Evolutionary conservation across 305 asterid genomes (phyloP).

Genomic region (Caryopteris hybrid): DNA sequence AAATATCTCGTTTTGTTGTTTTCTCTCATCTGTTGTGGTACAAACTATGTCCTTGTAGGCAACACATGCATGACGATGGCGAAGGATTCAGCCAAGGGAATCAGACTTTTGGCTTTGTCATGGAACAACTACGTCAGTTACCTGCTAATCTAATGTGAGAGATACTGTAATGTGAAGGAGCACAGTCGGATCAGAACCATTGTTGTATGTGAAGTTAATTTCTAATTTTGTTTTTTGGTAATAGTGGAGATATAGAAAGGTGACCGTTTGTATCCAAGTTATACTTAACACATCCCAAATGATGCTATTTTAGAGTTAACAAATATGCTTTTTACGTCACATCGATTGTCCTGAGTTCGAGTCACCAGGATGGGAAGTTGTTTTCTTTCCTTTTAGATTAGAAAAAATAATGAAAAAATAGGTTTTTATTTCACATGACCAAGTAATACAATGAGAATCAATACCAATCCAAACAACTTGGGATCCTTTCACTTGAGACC

Average conservation of each 20-base stretch:
- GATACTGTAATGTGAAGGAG: too few relatives aligned
- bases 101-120: not conserved
- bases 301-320: too few relatives aligned
- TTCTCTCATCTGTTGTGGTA: not conserved
- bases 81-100: not conserved
- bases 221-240: not conserved
- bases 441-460: too few relatives aligned
- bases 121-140: conserved; percentile 1
- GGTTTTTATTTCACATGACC: too few relatives aligned
- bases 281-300: not conserved
- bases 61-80: conserved; percentile 21
- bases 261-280: conserved; percentile 12
- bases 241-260: conserved; percentile 16
- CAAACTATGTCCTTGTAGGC: conserved; percentile 26
- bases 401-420: too few relatives aligned
- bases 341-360: too few relatives aligned
- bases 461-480: too few relatives aligned
- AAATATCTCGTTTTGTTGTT: not conserved
- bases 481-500: too few relatives aligned
- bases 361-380: too few relatives aligned
- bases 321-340: too few relatives aligned
- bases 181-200: conserved; percentile 10
- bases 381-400: too few relatives aligned
- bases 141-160: conserved; percentile 12
- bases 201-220: conserved; percentile 16